These are phyloP conservation scores for Alternaria consortialis DNA, from an alignment of 2,329 filamentous ascomycete genomes.

Conservation along the genomic window DNA sequence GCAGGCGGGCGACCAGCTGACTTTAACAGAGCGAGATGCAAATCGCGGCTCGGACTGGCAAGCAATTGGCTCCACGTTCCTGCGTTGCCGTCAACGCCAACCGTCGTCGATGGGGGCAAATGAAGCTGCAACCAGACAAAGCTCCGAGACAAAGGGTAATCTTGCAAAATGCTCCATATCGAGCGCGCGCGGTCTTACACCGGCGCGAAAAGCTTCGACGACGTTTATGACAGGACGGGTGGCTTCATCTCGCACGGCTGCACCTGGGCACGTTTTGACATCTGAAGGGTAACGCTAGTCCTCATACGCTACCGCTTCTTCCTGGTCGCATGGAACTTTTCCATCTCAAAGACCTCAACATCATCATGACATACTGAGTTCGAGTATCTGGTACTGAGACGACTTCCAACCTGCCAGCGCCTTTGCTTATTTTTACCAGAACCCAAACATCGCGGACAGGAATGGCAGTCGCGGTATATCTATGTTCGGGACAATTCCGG, in stretches of 20 bases:
- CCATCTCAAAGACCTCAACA: not conserved
- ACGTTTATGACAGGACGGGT: conserved; percentile 11
- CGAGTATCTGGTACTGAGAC: not conserved
- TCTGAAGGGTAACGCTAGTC: not conserved
- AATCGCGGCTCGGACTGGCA: conserved; percentile 12
- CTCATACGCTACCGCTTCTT: conserved; percentile 2
- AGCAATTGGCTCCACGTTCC: conserved; percentile 7
- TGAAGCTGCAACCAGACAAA: conserved; percentile 1
- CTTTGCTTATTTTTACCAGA: not conserved
- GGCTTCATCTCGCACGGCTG: conserved; percentile 12
- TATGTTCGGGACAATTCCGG: not conserved
- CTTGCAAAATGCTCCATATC: not conserved
- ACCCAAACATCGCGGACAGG: not conserved
- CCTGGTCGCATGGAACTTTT: conserved; percentile 3
- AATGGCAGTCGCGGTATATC: not conserved
- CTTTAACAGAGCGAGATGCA: conserved; percentile 10
- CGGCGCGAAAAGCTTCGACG: conserved; percentile 5
- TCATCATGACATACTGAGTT: not conserved
- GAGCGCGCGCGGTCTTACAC: conserved; percentile 1
- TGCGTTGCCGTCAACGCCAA: conserved; percentile 7
- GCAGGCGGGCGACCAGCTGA: not conserved
- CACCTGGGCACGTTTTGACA: not conserved
- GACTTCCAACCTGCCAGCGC: not conserved
- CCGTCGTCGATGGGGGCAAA: conserved; percentile 1
- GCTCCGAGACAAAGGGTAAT: conserved; percentile 8